A percentile compares a stretch with the other conserved stretches of the same genome.
phyloP scores from a whole-genome alignment of 2,329 filamentous ascomycete species.

The Lecanicillium sp. region DNA sequence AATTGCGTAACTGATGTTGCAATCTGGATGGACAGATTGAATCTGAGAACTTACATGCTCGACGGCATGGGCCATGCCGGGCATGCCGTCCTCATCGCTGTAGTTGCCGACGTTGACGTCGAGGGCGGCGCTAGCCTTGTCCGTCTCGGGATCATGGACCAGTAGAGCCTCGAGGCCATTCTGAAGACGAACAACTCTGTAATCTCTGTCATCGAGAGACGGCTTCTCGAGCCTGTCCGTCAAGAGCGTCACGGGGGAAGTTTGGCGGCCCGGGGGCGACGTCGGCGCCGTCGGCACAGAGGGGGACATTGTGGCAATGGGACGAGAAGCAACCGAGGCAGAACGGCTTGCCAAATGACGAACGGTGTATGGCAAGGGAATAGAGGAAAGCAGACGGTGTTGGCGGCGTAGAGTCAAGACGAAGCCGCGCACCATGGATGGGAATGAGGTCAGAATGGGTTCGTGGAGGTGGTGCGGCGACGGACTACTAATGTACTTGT shows the following conservation, averaged over 20 bases:
- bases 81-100: conserved; percentile 83
- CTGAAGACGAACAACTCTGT: conserved; percentile 74
- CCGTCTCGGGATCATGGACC: conserved; percentile 88
- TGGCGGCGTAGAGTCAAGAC: conserved; percentile 4
- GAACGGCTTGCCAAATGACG: not conserved
- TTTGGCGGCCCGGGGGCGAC: conserved; percentile 20
- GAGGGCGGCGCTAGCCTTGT: conserved; percentile 92
- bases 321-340: not conserved
- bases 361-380: not conserved
- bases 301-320: not conserved
- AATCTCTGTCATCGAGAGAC: conserved; percentile 74
- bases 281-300: conserved; percentile 18
- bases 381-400: not conserved
- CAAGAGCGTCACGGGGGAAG: conserved; percentile 29
- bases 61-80: conserved; percentile 90
- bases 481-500: too few relatives aligned
- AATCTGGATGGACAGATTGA: too few relatives aligned
- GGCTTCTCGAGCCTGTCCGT: conserved; percentile 75
- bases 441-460: not conserved
- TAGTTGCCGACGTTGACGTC: conserved; percentile 96
- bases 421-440: conserved; percentile 6
- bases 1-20: too few relatives aligned
- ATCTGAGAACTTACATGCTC: conserved; percentile 57
- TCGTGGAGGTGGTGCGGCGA: too few relatives aligned
- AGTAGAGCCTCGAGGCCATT: conserved; percentile 88